phyloP scores from a whole-genome alignment of 306 rosid species.

The Trifolium fragiferum region DNA sequence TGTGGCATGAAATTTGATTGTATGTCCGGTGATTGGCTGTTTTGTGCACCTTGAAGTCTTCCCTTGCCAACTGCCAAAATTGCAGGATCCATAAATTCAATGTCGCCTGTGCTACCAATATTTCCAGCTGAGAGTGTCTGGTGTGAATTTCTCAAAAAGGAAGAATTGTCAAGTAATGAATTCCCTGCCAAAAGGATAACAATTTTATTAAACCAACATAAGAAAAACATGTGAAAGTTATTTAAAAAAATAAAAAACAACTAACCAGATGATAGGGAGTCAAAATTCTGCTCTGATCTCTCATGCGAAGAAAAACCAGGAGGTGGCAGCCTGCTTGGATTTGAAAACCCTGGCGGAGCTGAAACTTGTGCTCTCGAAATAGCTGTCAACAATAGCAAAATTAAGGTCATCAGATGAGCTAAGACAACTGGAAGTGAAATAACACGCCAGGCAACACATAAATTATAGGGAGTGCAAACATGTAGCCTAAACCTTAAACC shows the following conservation, averaged over 20 bases:
- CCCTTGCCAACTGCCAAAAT: constrained; percentile 97
- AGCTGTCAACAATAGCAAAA: constrained; percentile 50
- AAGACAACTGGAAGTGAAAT: constrained; percentile 17
- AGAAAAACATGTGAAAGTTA: neutral
- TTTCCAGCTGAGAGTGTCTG: constrained; percentile 67
- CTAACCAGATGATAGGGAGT: constrained; percentile 76
- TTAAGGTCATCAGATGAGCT: constrained; percentile 16
- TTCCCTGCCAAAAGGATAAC: constrained; percentile 59
- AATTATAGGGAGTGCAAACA: constrained; percentile 6
- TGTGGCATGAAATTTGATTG: constrained; percentile 75
- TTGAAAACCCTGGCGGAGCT: constrained; percentile 97
- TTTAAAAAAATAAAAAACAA: neutral
- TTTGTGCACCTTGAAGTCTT: constrained; percentile 76
- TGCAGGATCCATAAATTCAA: constrained; percentile 98
- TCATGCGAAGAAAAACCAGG: constrained; percentile 94
- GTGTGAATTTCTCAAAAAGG: constrained; percentile 75
- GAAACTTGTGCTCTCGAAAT: constrained; percentile 90
- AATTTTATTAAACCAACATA: neutral
- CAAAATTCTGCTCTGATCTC: constrained; percentile 75
- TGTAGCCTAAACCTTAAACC: constrained; percentile 1
- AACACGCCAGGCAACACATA: neutral
- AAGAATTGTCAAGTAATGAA: constrained; percentile 62
- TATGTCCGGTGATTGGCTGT: constrained; percentile 70
- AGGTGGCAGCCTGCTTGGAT: constrained; percentile 91
- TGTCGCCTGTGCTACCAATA: constrained; percentile 64